Percentiles rank a stretch among this genome's conserved stretches.
These are phyloP conservation scores for Willaertia magna DNA, from an alignment of 208 protist species.

Conservation along the genomic window DNA sequence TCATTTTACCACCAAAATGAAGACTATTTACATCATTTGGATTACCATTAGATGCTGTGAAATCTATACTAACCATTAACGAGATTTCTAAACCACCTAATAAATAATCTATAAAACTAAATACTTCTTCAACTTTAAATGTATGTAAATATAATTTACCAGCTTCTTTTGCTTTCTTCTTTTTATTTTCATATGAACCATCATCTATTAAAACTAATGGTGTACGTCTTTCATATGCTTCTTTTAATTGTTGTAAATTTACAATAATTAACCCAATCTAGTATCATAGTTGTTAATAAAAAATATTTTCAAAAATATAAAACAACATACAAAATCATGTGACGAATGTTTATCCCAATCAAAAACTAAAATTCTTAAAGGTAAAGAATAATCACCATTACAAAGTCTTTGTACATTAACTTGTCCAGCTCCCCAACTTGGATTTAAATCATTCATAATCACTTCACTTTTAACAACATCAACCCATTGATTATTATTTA, in stretches of 20 bases:
- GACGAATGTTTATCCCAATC: background rate
- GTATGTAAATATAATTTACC: background rate
- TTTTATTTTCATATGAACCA: background rate
- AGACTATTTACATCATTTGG: conserved; percentile 11
- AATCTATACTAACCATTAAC: conserved; percentile 24
- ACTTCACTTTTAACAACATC: background rate
- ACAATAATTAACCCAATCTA: background rate
- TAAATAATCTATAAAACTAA: conserved; percentile 44
- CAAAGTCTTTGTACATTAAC: background rate
- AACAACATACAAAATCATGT: background rate
- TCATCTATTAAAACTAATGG: background rate
- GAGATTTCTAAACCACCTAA: conserved; percentile 34
- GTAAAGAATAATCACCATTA: background rate
- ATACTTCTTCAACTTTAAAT: background rate
- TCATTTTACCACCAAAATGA: conserved; percentile 12
- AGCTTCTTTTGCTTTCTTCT: background rate
- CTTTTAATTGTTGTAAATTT: background rate
- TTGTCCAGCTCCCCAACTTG: background rate
- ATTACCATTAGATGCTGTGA: conserved; percentile 22
- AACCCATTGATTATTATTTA: background rate
- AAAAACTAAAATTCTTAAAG: background rate
- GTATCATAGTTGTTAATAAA: background rate
- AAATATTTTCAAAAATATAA: background rate
- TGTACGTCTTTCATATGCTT: background rate
- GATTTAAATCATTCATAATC: background rate